Evolutionary conservation across 2,329 filamentous ascomycete species (phyloP), one percentile per base, ranked within the genome.

Genomic region (Colletotrichum sp.): DNA sequence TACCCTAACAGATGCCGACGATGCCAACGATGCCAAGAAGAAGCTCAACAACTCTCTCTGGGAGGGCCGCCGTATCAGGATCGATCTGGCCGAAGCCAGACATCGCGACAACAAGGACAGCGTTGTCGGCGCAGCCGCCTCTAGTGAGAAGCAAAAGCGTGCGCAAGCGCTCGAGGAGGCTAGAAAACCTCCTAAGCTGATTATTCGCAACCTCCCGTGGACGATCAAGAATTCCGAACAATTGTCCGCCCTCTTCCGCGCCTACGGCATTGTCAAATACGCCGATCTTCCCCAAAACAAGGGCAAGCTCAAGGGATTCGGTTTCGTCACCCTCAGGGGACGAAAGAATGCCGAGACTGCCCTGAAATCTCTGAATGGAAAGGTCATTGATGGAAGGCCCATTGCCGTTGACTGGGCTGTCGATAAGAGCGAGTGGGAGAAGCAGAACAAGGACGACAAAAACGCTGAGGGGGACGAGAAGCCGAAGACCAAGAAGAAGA

Each of bases 351-450:
- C 97, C 0, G 95, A 98, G 84, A 95, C 93, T 83, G 97, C 97
- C 3, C 89, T 99, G 73, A 92, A 94, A 74, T 92, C 90, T 26
- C 88, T 98, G 79, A 99, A 98, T 84, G 97, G 96, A 74, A 98
- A 95, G 83, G 92, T 94, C 76, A 90, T 99, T 24, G 96, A 98
- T 82, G 97, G 96, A 3, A 91, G 97, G 80, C 94, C 93, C 10
- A 85, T 99, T 76, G 97, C 96, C 32, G 97, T 99, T 8, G 97
- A 99, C 85, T 99, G 95, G 95, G 96, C 97, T 36, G 96, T 98
- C 5, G 95, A 98, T 76, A 98, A 97, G 86, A 90, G 93, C 56
- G 92, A 93, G 8, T 99, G 95, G 95, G 91, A 96, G 77, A 89
- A 92, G 76, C 88, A 92, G 77, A 89, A 92, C 69, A 82, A 84